Evolutionary conservation across 768 basidiomycete species (phyloP), one percentile per base, ranked within the genome.

Genomic region (Pulveroboletus sp.): DNA sequence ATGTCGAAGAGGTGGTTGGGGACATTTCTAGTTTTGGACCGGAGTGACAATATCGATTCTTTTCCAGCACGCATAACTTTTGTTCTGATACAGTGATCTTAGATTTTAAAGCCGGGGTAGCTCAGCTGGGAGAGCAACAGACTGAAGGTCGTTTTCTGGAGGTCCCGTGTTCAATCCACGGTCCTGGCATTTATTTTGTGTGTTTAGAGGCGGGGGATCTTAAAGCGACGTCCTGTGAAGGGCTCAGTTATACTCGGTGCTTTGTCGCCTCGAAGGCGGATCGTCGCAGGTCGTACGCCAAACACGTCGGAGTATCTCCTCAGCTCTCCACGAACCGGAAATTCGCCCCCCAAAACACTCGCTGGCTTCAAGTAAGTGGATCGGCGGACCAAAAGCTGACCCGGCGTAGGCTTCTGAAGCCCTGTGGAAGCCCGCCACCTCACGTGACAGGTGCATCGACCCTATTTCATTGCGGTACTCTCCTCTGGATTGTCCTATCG

Each of bases 121-220:
- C 80, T 82, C 80, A 82, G 79, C 74, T 81, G 80, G 80, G 80
- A 82, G 80, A 81, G 80, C 80, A 80, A 77, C 76, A 81, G 80
- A 81, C 80, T 82, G 80, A 82, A 82, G 78, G 28, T 30, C 24
- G 55, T 47, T 52, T 68, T 76, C 72, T 76, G 69, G 69, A 78
- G 76, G 76, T 78, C 75, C 73, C 71, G 71, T 74, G 75, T 76
- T 78, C 76, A 71, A 77, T 73, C 75, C 76, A 73, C 73, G 72
- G 75, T 76, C 70, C 64, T 75, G 75, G 75, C 76, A 77, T 61
- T 33, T 38, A 0, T 51, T 64, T 63, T 65, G 33, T 26, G 24
- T 44, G 43, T 21, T 9, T 43, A 14, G 21, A 3, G 12, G 6
- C 31, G 18, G 30, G 18, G 30, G 18, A 21, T 28, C 31, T 30